Base-by-base conservation (phyloP, 169 alveolate species). In the Plasmodium billcollinsi region DNA sequence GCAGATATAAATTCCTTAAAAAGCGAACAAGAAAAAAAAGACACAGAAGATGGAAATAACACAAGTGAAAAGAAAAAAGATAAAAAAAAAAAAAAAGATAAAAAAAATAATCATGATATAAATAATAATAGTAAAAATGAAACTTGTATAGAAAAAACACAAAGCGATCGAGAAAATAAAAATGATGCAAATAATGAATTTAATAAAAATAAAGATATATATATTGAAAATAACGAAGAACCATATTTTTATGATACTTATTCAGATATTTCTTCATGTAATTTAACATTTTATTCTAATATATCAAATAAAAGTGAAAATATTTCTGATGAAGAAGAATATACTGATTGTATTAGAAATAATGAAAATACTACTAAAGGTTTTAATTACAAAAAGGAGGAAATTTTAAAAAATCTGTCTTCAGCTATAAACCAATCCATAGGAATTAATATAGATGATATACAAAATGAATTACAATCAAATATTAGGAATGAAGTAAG, bases 271-370 rank as follows among this genome's bases (percentile, higher is more conserved):
- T 71, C 63, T 47, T 76, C 89, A 3, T 63, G 78, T 12, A 63
- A 76, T 21, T 47, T 76, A 76, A 76, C 89, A n/a, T 76, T 76
- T 29, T 50, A 76, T 76, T 76, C 89, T 0, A 76, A 76, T 24
- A 62, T 76, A 11, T 65, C 89, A 9, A 39, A 65, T 65, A 49
- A 29, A 26, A 75, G 21, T 33, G 43, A 65, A 20, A 49, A 50
- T 7, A 24, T 14, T 62, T 76, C 76, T 4, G 89, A 76, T n/a
- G 73, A 58, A 4, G 89, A 76, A 50, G 52, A 76, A 50, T 12
- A 0, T 56, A 56, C 49, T 21, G 49, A 63, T 33, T 56, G 20
- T 24, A 24, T 29, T 5, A 50, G 2, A 7, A 49, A 18, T 24
- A 76, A 52, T 45, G 52, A 76, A 14, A 7, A 67, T 9, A 65